Conservation (phyloP, 805 yeast species). For the Kuraishia molischiana region DNA sequence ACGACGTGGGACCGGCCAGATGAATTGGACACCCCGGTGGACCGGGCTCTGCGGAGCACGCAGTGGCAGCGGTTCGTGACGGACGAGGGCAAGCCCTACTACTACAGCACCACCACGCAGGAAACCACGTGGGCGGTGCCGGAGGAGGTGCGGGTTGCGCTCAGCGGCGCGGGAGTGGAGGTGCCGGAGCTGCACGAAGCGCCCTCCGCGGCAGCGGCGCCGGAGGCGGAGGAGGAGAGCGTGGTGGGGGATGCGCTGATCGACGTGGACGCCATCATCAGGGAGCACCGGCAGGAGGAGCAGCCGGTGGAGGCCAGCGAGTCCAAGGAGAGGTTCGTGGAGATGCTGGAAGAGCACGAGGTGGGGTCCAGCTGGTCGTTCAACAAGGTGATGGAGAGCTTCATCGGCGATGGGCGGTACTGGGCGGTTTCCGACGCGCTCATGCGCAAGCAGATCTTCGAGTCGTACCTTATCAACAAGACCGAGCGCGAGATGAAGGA, state of each 20-base stretch:
- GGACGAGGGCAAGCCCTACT: slow-evolving; percentile 51
- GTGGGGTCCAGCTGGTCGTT: slow-evolving; percentile 77
- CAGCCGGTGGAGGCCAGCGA: not conserved
- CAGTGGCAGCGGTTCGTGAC: slow-evolving; percentile 44
- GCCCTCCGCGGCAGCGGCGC: not conserved
- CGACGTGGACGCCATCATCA: slow-evolving; percentile 4
- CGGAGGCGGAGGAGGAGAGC: not conserved
- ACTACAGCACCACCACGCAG: slow-evolving; percentile 53
- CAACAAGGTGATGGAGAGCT: slow-evolving; percentile 46
- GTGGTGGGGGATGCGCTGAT: slow-evolving; percentile 7
- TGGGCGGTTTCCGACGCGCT: slow-evolving; percentile 60
- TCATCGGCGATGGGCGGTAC: slow-evolving; percentile 52
- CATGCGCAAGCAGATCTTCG: slow-evolving; percentile 50
- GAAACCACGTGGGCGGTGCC: slow-evolving; percentile 84
- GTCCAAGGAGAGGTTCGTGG: slow-evolving; percentile 30
- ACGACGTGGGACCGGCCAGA: slow-evolving; percentile 81
- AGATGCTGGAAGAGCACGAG: slow-evolving; percentile 40
- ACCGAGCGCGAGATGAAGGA: slow-evolving; percentile 40
- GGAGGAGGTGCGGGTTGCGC: slow-evolving; percentile 22
- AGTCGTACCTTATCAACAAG: slow-evolving; percentile 47
- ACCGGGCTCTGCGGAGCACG: slow-evolving; percentile 34
- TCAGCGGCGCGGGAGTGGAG: slow-evolving; percentile 3
- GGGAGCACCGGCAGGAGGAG: slow-evolving; percentile 3
- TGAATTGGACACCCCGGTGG: slow-evolving; percentile 30
- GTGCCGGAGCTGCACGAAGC: not conserved